Base-by-base conservation (phyloP, 805 yeast genomes). In the Yarrowia keelungensis region DNA sequence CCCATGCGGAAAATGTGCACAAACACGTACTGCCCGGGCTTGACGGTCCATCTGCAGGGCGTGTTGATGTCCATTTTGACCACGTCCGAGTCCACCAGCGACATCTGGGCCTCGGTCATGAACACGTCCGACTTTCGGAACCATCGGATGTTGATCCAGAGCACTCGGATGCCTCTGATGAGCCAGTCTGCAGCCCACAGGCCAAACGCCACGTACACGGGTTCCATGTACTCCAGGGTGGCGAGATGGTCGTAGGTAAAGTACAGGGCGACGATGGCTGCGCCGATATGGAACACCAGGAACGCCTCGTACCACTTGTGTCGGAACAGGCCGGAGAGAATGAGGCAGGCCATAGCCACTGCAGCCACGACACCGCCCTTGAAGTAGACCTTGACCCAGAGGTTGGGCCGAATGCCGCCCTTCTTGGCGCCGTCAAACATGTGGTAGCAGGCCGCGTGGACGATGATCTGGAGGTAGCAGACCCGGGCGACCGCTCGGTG, bases 101-200 rank as follows among this genome's bases (percentile, higher is more conserved):
- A 71, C 32, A 83, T 81, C 7, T 78, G 72, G 0, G 86, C 86
- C 69, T 42, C 45, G 42, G 68, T 65, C 35, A 45, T 36, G 32
- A 62, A 62, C 36, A 49, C 67, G 26, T 10, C 5, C 12, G 56
- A 36, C 10, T 8, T 8, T n/a, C 56, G 36, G 67, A 62, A 62
- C 67, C 67, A 62, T 38, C 67, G 67, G 39, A 62, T 38, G 69
- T 79, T 78, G 72, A 76, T 69, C 38, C 75, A 70, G 1, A 80
- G 74, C 1, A 90, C 77, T 67, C 90, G 81, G 0, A 81, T 78
- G 11, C 87, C 69, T 71, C 97, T 82, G 15, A 87, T 71, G 0
- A 86, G 62, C 75, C 92, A 82, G 74, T 91, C 95, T 67, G 84
- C 80, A 0, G 80, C 82, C 96, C 96, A 91, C 3, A 91, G 78